A percentile compares a stretch with the other conserved stretches of the same genome.
These are phyloP conservation scores for Phaeosphaeriaceae sp. DNA, from an alignment of 2,329 filamentous ascomycete genomes.

Conservation along the genomic window DNA sequence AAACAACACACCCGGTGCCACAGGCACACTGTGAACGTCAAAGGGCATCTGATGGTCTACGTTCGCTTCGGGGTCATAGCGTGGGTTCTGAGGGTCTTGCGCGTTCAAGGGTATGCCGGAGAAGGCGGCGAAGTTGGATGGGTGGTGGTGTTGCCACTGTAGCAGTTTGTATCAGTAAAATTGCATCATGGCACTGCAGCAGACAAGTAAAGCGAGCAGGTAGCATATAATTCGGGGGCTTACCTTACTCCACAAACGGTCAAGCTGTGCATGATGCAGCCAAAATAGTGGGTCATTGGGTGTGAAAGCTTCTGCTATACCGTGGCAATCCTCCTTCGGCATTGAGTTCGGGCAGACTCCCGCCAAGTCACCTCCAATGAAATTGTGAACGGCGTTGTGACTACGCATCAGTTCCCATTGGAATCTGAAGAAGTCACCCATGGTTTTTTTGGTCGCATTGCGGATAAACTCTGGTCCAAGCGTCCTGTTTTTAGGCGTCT, in stretches of 20 bases:
- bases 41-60: conserved; percentile 3
- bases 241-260: conserved; percentile 5
- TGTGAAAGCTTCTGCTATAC: conserved; percentile 1
- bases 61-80: conserved; percentile 1
- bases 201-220: not conserved
- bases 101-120: conserved; percentile 3
- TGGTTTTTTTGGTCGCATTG: conserved; percentile 1
- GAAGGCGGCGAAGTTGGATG: conserved; percentile 6
- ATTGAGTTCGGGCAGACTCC: not conserved
- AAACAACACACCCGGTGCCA: not conserved
- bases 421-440: conserved; percentile 5
- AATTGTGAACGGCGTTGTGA: conserved; percentile 6
- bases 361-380: conserved; percentile 3
- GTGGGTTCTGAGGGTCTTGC: not conserved
- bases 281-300: conserved; percentile 9
- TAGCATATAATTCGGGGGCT: too few species aligned
- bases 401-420: conserved; percentile 1
- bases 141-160: conserved; percentile 5
- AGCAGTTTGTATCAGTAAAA: too few species aligned
- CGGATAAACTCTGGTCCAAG: conserved; percentile 3
- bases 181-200: too few species aligned
- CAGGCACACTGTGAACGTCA: conserved; percentile 6
- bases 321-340: conserved; percentile 3
- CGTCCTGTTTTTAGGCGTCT: conserved; percentile 2
- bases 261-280: conserved; percentile 8